A percentile compares a stretch with the other conserved stretches of the same genome.
Evolutionary conservation across 192 early-diverging fungal species (phyloP).

Genomic region (Entophlyctis luteolus): DNA sequence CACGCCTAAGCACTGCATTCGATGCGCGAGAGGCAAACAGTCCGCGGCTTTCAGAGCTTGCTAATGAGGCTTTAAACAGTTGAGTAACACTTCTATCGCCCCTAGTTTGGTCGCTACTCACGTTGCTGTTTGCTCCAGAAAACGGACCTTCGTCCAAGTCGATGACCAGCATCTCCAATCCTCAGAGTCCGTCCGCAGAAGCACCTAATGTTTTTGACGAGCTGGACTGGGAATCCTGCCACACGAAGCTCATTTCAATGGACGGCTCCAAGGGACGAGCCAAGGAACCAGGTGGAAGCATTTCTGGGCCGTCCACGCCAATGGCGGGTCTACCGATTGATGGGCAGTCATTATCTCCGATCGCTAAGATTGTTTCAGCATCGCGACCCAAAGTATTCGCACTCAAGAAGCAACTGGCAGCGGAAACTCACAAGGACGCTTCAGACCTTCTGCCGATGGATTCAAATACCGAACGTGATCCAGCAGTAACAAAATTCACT

Average conservation of each 20-base stretch:
- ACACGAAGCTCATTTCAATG: slow-evolving; percentile 26
- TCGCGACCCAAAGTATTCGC: slow-evolving; percentile 11
- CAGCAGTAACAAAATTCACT: slow-evolving; percentile 2
- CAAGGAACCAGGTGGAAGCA: background rate
- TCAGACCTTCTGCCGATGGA: slow-evolving; percentile 18
- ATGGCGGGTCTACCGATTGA: background rate
- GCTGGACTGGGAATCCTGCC: slow-evolving; percentile 25
- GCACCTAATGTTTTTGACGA: too few relatives aligned
- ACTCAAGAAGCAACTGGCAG: slow-evolving; percentile 2
- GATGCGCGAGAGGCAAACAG: too few relatives aligned
- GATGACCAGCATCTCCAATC: too few relatives aligned
- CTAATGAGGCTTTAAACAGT: too few relatives aligned
- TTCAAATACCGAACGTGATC: background rate
- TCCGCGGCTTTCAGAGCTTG: too few relatives aligned
- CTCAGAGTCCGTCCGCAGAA: too few relatives aligned
- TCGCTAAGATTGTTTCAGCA: slow-evolving; percentile 9
- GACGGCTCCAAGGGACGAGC: slow-evolving; percentile 4
- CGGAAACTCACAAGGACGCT: background rate
- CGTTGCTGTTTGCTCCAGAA: too few relatives aligned
- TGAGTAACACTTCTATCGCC: too few relatives aligned
- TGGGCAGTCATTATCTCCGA: background rate
- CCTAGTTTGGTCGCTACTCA: too few relatives aligned
- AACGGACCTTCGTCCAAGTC: too few relatives aligned
- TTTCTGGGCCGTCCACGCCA: background rate
- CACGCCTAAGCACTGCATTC: too few relatives aligned